Evolutionary conservation across 768 basidiomycete genomes (phyloP).

Genomic region (Porphyrellus cyaneotinctus): DNA sequence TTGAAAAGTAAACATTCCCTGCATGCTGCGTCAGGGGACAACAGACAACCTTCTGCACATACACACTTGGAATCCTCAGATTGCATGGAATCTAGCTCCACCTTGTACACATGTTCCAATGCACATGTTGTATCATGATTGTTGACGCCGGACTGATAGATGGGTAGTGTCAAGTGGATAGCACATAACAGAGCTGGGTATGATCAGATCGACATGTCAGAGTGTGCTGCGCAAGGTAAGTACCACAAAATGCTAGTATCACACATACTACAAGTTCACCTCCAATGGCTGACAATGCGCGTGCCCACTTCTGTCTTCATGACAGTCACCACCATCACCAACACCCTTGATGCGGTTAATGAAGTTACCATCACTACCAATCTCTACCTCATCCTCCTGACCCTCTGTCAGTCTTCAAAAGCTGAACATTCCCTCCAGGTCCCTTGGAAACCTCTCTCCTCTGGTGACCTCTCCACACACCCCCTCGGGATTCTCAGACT

Average conservation of each 20-base stretch:
- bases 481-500: no score
- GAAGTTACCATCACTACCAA: conserved; percentile 90
- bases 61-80: conserved; percentile 73
- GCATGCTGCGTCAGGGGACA: no score
- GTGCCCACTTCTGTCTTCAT: no score
- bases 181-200: conserved; percentile 90
- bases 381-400: conserved; percentile 75
- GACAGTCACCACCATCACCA: conserved; percentile 76
- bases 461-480: conserved; percentile 59
- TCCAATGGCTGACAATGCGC: no score
- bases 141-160: no score
- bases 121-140: no score
- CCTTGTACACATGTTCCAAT: no score
- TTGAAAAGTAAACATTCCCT: no score
- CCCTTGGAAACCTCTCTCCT: conserved; percentile 57
- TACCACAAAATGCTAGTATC: no score
- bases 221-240: conserved; percentile 70
- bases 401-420: conserved; percentile 66
- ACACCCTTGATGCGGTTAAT: conserved; percentile 87
- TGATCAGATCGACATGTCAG: no score
- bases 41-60: no score
- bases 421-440: conserved; percentile 53
- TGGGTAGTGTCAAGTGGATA: conserved; percentile 69
- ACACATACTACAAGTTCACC: no score
- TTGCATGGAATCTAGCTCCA: conserved; percentile 66